Evolutionary conservation across 1,139 yeast species (phyloP).

Genomic region (Groenewaldozyma sp.): DNA sequence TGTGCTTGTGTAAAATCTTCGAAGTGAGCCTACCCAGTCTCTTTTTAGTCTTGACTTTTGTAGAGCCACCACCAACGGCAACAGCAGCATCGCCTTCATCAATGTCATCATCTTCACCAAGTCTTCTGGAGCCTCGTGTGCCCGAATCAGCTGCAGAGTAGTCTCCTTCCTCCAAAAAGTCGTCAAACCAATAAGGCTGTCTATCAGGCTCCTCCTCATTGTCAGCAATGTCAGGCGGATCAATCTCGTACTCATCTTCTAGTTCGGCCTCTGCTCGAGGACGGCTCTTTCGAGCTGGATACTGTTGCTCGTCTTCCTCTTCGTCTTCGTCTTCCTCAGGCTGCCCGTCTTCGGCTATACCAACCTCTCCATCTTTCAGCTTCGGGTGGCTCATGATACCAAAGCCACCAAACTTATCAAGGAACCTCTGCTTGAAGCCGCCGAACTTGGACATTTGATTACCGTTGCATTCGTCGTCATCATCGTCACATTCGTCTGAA

Average conservation of each 20-base stretch:
- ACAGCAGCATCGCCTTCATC: too few species aligned
- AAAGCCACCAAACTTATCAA: neutral
- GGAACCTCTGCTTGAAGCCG: neutral
- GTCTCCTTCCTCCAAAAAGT: neutral
- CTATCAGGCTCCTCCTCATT: neutral
- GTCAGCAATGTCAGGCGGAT: neutral
- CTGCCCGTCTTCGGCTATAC: slow-evolving; percentile 3
- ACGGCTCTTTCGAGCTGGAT: too few species aligned
- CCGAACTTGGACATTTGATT: neutral
- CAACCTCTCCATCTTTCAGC: slow-evolving; percentile 1
- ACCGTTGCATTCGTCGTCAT: slow-evolving; percentile 1
- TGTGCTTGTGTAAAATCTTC: too few species aligned
- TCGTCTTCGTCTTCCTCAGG: slow-evolving; percentile 8
- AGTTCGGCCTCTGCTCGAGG: neutral
- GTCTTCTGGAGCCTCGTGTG: neutral
- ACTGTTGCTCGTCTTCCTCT: slow-evolving; percentile 7
- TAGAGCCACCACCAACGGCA: too few species aligned
- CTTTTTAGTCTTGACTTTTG: too few species aligned
- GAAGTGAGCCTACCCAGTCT: too few species aligned
- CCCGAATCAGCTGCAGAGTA: neutral
- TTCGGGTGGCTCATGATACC: neutral
- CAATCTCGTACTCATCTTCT: slow-evolving; percentile 3
- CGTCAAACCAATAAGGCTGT: slow-evolving; percentile 1
- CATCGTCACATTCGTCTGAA: slow-evolving; percentile 2
- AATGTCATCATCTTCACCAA: too few species aligned